Percentiles rank a stretch among this genome's conserved stretches.
Evolutionary conservation across 768 basidiomycete genomes (phyloP).

Genomic region (Solioccasus polychromus): DNA sequence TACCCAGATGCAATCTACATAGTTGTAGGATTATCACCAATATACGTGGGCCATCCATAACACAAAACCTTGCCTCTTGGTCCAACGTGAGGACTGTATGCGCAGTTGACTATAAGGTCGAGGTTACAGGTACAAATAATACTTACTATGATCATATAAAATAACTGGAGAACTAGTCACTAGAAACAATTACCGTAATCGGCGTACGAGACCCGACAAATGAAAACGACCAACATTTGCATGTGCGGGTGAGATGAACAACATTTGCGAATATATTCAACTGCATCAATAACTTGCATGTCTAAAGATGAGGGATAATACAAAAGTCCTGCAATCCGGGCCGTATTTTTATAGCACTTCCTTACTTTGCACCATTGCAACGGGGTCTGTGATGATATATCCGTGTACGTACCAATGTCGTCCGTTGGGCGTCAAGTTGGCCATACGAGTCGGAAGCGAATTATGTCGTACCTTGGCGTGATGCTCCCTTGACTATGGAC

Average conservation of each 20-base stretch:
- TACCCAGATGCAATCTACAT: constrained; percentile 24
- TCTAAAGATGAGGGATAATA: neutral
- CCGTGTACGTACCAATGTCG: too few species aligned
- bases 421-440: too few species aligned
- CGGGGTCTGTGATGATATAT: too few species aligned
- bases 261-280: constrained; percentile 1
- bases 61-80: constrained; percentile 10
- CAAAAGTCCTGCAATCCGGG: too few species aligned
- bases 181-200: constrained; percentile 1
- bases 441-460: too few species aligned
- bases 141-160: constrained; percentile 22
- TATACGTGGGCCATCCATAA: neutral
- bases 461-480: too few species aligned
- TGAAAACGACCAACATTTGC: constrained; percentile 10
- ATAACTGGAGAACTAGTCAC: constrained; percentile 6
- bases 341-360: too few species aligned
- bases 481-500: too few species aligned
- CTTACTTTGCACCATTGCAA: too few species aligned
- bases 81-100: constrained; percentile 13
- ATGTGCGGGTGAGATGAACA: constrained; percentile 3
- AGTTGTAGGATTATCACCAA: neutral
- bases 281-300: neutral
- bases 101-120: neutral
- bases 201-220: too few species aligned
- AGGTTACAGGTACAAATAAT: neutral